Percentiles rank a stretch among this genome's conserved stretches.
These are phyloP conservation scores for Brasilioporus rufonigricans DNA, from an alignment of 768 basidiomycete species.

Conservation along the genomic window DNA sequence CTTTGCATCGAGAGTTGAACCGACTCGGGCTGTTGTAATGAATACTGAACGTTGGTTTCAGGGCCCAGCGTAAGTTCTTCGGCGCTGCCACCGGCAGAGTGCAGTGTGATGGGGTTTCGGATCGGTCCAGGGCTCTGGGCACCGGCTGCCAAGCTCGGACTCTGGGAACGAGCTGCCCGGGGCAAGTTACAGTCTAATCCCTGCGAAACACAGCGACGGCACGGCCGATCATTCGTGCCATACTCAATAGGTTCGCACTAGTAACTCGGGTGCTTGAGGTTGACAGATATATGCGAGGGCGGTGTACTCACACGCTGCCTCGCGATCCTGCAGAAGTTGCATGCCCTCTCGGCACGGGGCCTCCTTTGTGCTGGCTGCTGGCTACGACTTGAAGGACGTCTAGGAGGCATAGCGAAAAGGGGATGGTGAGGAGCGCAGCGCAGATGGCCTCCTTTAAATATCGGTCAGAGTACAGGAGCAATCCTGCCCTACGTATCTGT, in stretches of 20 bases:
- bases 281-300: background rate
- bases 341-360: constrained; percentile 15
- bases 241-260: constrained; percentile 21
- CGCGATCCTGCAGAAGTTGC: constrained; percentile 17
- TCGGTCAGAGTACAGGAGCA: constrained; percentile 6
- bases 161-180: constrained; percentile 19
- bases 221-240: constrained; percentile 16
- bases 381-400: constrained; percentile 3
- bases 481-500: constrained; percentile 8
- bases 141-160: constrained; percentile 14
- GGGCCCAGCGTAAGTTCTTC: constrained; percentile 7
- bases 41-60: background rate
- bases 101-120: constrained; percentile 1
- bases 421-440: constrained; percentile 7
- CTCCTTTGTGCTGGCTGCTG: constrained; percentile 14
- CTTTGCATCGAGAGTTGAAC: background rate
- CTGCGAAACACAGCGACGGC: constrained; percentile 20
- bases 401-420: constrained; percentile 15
- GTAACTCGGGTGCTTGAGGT: constrained; percentile 2
- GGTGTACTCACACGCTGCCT: constrained; percentile 17
- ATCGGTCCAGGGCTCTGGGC: constrained; percentile 9
- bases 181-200: constrained; percentile 12
- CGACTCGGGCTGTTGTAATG: constrained; percentile 6
- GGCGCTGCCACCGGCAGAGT: constrained; percentile 3
- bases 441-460: constrained; percentile 17